phyloP scores from a whole-genome alignment of 164 flowering plant species.

The Pachysandra terminalis region DNA sequence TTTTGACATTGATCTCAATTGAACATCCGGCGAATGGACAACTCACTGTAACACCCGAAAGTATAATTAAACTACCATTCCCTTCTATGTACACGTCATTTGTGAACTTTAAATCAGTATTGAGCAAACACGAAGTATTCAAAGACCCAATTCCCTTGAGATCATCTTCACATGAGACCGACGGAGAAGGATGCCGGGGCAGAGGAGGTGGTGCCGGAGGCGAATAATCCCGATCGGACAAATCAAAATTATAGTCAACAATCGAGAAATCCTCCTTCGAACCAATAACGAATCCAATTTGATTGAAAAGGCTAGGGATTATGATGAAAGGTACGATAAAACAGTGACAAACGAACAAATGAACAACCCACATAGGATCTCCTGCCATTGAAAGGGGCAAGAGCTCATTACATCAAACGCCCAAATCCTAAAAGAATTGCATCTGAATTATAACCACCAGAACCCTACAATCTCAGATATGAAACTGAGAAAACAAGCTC shows the following conservation, averaged over 20 bases:
- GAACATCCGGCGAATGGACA: slow-evolving; percentile 58
- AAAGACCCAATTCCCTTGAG: too few species aligned
- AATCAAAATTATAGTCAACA: slow-evolving; percentile 17
- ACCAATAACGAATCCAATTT: slow-evolving; percentile 2
- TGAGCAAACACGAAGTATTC: slow-evolving; percentile 48
- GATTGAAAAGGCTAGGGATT: slow-evolving; percentile 2
- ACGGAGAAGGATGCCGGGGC: slow-evolving; percentile 46
- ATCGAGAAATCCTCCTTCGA: slow-evolving; percentile 30
- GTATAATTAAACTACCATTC: slow-evolving; percentile 47
- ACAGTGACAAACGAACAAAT: not conserved
- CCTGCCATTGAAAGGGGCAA: slow-evolving; percentile 24
- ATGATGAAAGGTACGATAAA: slow-evolving; percentile 2
- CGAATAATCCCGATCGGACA: slow-evolving; percentile 44
- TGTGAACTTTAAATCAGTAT: slow-evolving; percentile 36
- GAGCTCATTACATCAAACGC: slow-evolving; percentile 18
- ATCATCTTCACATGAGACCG: slow-evolving; percentile 53
- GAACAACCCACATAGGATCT: not conserved
- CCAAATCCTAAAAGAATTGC: slow-evolving; percentile 7
- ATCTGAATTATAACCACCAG: not conserved
- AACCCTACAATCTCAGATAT: not conserved
- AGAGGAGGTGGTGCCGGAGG: slow-evolving; percentile 43
- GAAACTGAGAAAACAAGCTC: not conserved
- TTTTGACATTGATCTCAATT: slow-evolving; percentile 43
- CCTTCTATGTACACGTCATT: too few species aligned
- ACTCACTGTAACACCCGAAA: slow-evolving; percentile 42